A percentile compares a stretch with the other conserved stretches of the same genome.
These are phyloP conservation scores for Diversispora eburnea DNA, from an alignment of 192 early-diverging fungal genomes.

Conservation along the genomic window DNA sequence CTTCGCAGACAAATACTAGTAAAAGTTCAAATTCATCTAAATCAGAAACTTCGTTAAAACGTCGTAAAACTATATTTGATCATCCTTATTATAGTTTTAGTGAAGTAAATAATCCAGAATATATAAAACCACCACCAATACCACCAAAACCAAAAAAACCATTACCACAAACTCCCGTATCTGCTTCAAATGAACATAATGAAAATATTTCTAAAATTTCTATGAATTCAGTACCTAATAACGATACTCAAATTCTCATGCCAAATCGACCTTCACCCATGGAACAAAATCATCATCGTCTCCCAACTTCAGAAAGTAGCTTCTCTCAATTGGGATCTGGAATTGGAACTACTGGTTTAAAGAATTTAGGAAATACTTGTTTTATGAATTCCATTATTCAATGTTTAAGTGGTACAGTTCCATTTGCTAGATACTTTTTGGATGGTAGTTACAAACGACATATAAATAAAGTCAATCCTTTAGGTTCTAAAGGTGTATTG, in stretches of 20 bases:
- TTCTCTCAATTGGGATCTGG: slow-evolving; percentile 45
- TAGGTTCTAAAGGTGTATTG: slow-evolving; percentile 71
- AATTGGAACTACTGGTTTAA: slow-evolving; percentile 68
- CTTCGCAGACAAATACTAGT: slow-evolving; percentile 10
- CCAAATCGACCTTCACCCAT: slow-evolving; percentile 26
- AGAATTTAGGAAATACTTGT: slow-evolving; percentile 83
- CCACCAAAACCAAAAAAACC: slow-evolving; percentile 22
- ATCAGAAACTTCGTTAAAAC: too few species aligned
- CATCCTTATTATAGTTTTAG: slow-evolving; percentile 53
- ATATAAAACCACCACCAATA: slow-evolving; percentile 14
- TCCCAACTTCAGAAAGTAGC: slow-evolving; percentile 30
- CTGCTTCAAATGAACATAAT: not conserved
- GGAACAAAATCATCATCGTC: slow-evolving; percentile 32
- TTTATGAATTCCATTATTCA: slow-evolving; percentile 86
- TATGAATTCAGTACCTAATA: not conserved
- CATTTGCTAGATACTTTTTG: slow-evolving; percentile 70
- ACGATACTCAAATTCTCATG: slow-evolving; percentile 31
- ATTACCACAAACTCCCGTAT: slow-evolving; percentile 2
- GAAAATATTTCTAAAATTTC: not conserved
- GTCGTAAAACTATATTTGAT: slow-evolving; percentile 57
- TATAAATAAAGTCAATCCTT: slow-evolving; percentile 61
- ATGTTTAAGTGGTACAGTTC: slow-evolving; percentile 67
- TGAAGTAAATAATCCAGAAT: slow-evolving; percentile 30
- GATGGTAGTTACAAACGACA: slow-evolving; percentile 59
- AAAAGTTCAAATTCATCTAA: too few species aligned